Evolutionary conservation across 108 stramenopile species (phyloP), one percentile per base, ranked within the genome.

Genomic region (Cyclostephanos tholiformis): DNA sequence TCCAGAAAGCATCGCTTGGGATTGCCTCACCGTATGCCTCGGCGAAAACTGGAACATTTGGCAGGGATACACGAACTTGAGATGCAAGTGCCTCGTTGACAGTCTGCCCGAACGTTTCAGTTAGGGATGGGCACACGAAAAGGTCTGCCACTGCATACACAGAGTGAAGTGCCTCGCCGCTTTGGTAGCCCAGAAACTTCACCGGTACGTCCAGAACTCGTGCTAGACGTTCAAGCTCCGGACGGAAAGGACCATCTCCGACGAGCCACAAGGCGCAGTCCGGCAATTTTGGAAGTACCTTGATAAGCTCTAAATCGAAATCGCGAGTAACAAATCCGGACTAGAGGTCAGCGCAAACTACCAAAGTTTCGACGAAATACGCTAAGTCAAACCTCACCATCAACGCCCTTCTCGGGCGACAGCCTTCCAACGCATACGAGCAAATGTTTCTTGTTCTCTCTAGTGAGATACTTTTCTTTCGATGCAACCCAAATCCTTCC

Each of bases 21-120:
- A 85, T 56, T 13, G 56, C 65, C 19, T 80, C 70, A 29, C 79
- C 79, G 55, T 83, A 85, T 12, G 85, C 85, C 59, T 85, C 85
- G 0, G 52, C 74, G 64, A 85, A 85, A 12, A 85, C 85, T 22
- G 73, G 65, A 23, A 83, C 82, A 41, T 59, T 72, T 22, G 85
- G 85, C 20, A 85, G 75, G 30, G 82, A 82, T 16, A 85, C 82
- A 9, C 79, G 65, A 22, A 83, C 79, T 68, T 76, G 76, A 44
- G 75, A 80, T 10, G 85, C 85, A 19, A 80, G 67, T 20, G 85
- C 85, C 43, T 85, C 85, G 35, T 85, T 85, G 46, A 85, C 85
- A 26, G 85, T 85, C 59, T 85, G 85, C 9, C 85, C 85, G 76
- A 85, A 85, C 6, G 85, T 85, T 60, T 85, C 85, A 0, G 85